Evolutionary conservation across 2,329 filamentous ascomycete genomes (phyloP).

Genomic region (Colletotrichum scovillei): DNA sequence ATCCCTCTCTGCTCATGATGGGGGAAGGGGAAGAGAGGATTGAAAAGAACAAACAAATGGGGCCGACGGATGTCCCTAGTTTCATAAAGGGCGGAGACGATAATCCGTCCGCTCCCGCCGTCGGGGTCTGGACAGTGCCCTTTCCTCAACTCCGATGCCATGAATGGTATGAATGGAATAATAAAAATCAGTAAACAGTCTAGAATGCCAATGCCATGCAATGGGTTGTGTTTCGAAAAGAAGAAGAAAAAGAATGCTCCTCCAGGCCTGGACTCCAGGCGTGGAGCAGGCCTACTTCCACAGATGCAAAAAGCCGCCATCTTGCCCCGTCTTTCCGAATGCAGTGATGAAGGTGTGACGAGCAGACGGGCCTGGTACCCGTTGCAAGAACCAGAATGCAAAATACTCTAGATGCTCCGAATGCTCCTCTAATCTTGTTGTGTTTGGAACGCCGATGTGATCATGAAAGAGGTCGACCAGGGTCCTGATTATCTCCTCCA

Average conservation of each 20-base stretch:
- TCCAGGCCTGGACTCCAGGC: neutral
- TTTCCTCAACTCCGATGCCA: slow-evolving; percentile 28
- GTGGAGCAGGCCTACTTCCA: slow-evolving; percentile 14
- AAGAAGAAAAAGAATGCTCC: slow-evolving; percentile 16
- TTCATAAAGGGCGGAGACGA: slow-evolving; percentile 20
- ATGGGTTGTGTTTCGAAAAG: neutral
- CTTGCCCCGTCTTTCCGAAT: slow-evolving; percentile 1
- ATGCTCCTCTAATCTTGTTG: slow-evolving; percentile 13
- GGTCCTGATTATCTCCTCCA: slow-evolving; percentile 39
- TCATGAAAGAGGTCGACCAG: neutral
- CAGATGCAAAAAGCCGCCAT: slow-evolving; percentile 28
- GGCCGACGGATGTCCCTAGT: slow-evolving; percentile 2
- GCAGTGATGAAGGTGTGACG: neutral
- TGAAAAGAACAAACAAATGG: neutral
- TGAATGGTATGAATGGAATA: slow-evolving; percentile 24
- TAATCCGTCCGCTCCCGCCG: neutral
- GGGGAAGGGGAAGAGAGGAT: neutral
- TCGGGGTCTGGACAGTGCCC: neutral
- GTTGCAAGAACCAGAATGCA: slow-evolving; percentile 25
- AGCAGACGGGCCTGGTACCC: slow-evolving; percentile 13
- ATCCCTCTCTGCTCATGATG: slow-evolving; percentile 9
- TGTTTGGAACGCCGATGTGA: slow-evolving; percentile 14
- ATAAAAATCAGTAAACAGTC: slow-evolving; percentile 16
- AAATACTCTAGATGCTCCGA: slow-evolving; percentile 32
- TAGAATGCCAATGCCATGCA: slow-evolving; percentile 1